Conservation (phyloP, 2,329 filamentous ascomycete species). For the Colletotrichum agaves region DNA sequence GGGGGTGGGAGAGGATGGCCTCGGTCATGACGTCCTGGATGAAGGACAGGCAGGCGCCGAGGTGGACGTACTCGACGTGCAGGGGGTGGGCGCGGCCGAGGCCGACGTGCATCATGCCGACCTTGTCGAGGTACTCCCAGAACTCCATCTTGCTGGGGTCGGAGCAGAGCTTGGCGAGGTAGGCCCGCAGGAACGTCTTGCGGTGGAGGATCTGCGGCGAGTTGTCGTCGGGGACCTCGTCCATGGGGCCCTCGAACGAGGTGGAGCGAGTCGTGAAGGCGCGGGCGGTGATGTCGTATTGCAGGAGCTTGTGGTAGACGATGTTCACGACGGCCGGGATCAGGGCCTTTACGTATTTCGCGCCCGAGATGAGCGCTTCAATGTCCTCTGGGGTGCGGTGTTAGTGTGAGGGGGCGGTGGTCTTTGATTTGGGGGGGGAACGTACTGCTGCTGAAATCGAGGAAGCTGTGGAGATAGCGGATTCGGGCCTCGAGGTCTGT, state of each 20-base stretch:
- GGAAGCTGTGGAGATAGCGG: conserved; percentile 78
- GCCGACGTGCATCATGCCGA: conserved; percentile 87
- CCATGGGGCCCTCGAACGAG: conserved; percentile 74
- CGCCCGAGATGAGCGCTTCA: conserved; percentile 73
- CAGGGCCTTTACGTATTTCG: conserved; percentile 83
- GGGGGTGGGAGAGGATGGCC: conserved; percentile 78
- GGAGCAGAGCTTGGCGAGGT: conserved; percentile 78
- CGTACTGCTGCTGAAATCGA: conserved; percentile 78
- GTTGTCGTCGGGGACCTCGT: conserved; percentile 71
- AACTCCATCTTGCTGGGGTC: conserved; percentile 81
- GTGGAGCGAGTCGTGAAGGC: conserved; percentile 74
- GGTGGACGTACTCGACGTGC: conserved; percentile 84
- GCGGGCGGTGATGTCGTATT: conserved; percentile 84
- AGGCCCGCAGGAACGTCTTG: conserved; percentile 82
- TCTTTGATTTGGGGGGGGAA: conserved; percentile 15
- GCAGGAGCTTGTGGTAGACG: conserved; percentile 83
- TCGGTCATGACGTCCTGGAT: conserved; percentile 83
- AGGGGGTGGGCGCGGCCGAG: conserved; percentile 77
- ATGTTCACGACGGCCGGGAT: conserved; percentile 87
- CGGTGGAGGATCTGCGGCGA: conserved; percentile 80
- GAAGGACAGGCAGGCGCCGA: conserved; percentile 76
- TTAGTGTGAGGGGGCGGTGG: background rate
- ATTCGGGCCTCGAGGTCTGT: conserved; percentile 76
- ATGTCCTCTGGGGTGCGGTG: conserved; percentile 69
- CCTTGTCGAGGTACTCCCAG: conserved; percentile 87